Conservation (phyloP, 1,284 basidiomycete genomes). For the Cystobasidium pallidum region DNA sequence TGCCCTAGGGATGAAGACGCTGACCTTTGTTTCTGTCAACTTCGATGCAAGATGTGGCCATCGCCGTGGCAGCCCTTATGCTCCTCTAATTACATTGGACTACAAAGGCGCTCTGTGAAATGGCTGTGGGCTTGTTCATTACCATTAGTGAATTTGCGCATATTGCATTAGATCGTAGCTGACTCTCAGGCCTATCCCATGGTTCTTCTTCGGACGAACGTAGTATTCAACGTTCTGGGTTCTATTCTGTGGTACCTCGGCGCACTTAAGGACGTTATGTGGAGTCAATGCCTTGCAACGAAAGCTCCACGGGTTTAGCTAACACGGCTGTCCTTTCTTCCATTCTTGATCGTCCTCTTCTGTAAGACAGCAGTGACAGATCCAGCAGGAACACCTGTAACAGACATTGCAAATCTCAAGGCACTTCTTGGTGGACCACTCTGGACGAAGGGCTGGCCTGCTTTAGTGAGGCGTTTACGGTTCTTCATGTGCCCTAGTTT, state of each 20-base stretch:
- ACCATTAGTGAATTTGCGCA: not conserved
- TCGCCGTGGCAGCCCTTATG: not conserved
- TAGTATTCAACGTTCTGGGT: slow-evolving; percentile 31
- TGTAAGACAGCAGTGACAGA: too few relatives aligned
- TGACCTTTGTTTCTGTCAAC: too few relatives aligned
- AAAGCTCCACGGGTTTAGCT: too few relatives aligned
- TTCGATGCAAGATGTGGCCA: not conserved
- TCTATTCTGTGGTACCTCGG: slow-evolving; percentile 17
- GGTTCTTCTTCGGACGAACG: slow-evolving; percentile 22
- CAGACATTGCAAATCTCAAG: not conserved
- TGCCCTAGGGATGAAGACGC: too few relatives aligned
- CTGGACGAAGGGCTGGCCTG: not conserved
- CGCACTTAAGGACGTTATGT: too few relatives aligned
- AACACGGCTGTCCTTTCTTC: too few relatives aligned
- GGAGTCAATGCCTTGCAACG: too few relatives aligned
- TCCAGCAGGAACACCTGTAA: too few relatives aligned
- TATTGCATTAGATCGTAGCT: not conserved
- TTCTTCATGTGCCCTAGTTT: too few relatives aligned
- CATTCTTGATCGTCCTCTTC: too few relatives aligned
- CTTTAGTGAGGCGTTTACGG: not conserved
- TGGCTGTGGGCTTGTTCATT: not conserved
- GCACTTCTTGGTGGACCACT: not conserved
- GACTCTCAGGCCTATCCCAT: slow-evolving; percentile 17
- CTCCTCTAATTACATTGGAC: not conserved
- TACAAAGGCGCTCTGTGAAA: not conserved